Evolutionary conservation across 2,329 filamentous ascomycete genomes (phyloP).

Genomic region (Aaosphaeria pasadenensis): DNA sequence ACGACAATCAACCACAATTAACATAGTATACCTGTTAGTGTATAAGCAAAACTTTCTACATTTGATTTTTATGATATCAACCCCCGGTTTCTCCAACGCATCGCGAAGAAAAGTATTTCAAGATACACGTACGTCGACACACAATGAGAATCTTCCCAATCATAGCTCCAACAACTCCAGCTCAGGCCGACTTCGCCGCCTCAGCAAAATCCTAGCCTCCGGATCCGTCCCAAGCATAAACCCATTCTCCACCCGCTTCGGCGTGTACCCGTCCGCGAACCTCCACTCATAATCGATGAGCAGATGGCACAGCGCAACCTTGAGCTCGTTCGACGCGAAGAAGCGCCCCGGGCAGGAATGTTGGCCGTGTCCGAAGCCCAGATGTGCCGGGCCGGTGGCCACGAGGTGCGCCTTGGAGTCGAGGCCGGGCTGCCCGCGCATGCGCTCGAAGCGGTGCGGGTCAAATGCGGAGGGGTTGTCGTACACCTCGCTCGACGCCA

Average conservation of each 20-base stretch:
- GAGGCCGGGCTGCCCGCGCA: slow-evolving; percentile 6
- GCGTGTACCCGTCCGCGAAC: neutral
- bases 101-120: too few species aligned
- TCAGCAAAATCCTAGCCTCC: neutral
- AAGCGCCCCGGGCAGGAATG: slow-evolving; percentile 17
- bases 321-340: slow-evolving; percentile 17
- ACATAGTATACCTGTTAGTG: too few species aligned
- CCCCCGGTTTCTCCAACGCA: too few species aligned
- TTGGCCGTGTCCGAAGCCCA: slow-evolving; percentile 12
- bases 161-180: too few species aligned
- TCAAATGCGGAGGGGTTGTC: slow-evolving; percentile 9
- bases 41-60: too few species aligned
- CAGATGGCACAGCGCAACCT: slow-evolving; percentile 11
- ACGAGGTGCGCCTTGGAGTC: slow-evolving; percentile 5
- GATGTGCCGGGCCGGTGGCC: slow-evolving; percentile 5
- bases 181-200: neutral
- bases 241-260: neutral
- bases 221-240: neutral
- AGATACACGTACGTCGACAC: too few species aligned
- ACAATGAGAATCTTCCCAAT: too few species aligned
- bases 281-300: slow-evolving; percentile 11
- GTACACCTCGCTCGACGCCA: neutral
- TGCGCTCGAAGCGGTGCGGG: slow-evolving; percentile 6
- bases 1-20: too few species aligned
- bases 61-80: too few species aligned